Evolutionary conservation across 177 flowering plant species (phyloP).

Genomic region (Vitis hybrid): DNA sequence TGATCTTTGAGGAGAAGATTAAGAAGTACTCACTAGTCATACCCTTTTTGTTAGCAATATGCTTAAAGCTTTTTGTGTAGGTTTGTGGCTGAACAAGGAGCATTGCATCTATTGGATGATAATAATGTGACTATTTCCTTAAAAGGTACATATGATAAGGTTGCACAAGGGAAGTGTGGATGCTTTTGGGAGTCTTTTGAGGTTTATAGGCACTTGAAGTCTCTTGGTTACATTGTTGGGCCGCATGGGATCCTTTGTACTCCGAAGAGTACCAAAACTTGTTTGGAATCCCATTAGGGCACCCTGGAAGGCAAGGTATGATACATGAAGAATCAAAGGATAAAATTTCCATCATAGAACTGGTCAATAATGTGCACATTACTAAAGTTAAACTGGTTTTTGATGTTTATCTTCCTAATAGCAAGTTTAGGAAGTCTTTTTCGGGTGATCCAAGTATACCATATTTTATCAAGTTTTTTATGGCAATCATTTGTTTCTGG

Average conservation of each 20-base stretch:
- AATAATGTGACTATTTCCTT: conserved; percentile 35
- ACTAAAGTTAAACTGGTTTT: conserved; percentile 33
- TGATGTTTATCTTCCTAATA: conserved; percentile 80
- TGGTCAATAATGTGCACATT: conserved; percentile 39
- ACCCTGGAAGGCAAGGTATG: conserved; percentile 5
- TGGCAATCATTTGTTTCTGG: too few species aligned
- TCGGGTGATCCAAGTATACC: conserved; percentile 43
- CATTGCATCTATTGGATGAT: conserved; percentile 46
- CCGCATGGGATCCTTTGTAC: conserved; percentile 71
- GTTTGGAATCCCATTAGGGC: conserved; percentile 10
- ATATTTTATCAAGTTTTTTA: not conserved
- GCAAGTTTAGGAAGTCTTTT: conserved; percentile 73
- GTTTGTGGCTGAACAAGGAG: conserved; percentile 72
- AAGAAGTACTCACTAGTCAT: too few species aligned
- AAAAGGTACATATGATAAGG: conserved; percentile 41
- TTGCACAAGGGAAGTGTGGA: conserved; percentile 46
- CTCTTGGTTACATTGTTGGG: conserved; percentile 67
- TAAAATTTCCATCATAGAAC: conserved; percentile 12
- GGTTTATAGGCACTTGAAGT: conserved; percentile 68
- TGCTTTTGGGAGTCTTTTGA: conserved; percentile 68
- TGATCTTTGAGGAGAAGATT: too few species aligned
- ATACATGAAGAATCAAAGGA: conserved; percentile 16
- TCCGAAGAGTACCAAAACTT: not conserved
- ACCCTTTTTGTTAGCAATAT: too few species aligned
- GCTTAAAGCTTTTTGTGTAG: conserved; percentile 23